A percentile compares a stretch with the other conserved stretches of the same genome.
phyloP scores from a whole-genome alignment of 768 basidiomycete species.

The Collybiopsis luxurians region DNA sequence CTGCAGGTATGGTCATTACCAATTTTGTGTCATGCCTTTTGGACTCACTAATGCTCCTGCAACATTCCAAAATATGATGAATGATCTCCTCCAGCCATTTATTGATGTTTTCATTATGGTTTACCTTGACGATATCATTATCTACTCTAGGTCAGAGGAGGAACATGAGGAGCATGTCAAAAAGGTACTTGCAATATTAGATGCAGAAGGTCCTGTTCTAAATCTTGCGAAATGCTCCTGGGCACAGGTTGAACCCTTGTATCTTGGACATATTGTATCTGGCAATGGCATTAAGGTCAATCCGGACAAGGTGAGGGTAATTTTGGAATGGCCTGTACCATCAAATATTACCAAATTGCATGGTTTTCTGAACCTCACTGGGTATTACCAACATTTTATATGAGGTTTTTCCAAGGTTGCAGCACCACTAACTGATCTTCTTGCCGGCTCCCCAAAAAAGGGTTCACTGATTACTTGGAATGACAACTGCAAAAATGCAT shows the following conservation, averaged over 20 bases:
- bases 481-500: background rate
- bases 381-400: background rate
- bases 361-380: background rate
- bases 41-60: conserved; percentile 20
- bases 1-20: conserved; percentile 31
- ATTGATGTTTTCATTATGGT: conserved; percentile 26
- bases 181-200: conserved; percentile 14
- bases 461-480: background rate
- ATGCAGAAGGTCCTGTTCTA: conserved; percentile 15
- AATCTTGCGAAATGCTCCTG: conserved; percentile 28
- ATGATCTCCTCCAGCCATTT: conserved; percentile 21
- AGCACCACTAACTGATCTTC: background rate
- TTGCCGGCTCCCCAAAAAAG: background rate
- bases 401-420: background rate
- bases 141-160: conserved; percentile 20
- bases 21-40: conserved; percentile 29
- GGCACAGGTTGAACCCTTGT: conserved; percentile 6
- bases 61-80: conserved; percentile 25
- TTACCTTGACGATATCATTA: conserved; percentile 33
- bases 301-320: background rate
- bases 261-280: conserved; percentile 15
- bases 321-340: background rate
- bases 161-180: conserved; percentile 11
- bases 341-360: background rate
- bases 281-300: background rate